These are phyloP conservation scores for Teunomyces kruisii DNA, from an alignment of 805 yeast species.

Conservation along the genomic window DNA sequence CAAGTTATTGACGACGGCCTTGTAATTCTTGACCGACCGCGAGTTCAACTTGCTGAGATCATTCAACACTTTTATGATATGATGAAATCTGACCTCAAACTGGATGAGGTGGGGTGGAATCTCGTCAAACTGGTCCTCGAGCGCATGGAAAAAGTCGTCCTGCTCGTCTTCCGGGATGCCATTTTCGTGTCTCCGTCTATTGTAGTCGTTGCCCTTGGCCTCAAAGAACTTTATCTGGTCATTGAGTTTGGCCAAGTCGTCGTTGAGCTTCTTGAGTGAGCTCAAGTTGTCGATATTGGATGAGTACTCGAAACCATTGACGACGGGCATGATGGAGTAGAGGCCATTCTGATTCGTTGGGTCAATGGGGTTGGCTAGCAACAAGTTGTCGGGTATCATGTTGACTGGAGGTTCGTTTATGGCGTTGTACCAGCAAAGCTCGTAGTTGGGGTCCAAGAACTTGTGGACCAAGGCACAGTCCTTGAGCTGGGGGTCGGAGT, in stretches of 20 bases:
- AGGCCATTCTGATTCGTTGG: conserved; percentile 57
- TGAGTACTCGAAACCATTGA: conserved; percentile 37
- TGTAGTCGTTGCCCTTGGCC: conserved; percentile 19
- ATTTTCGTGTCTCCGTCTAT: conserved; percentile 2
- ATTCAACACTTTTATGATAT: conserved; percentile 29
- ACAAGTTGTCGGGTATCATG: conserved; percentile 46
- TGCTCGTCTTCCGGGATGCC: background rate
- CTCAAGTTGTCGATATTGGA: conserved; percentile 30
- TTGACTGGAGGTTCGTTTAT: conserved; percentile 47
- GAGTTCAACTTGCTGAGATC: conserved; percentile 39
- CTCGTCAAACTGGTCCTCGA: conserved; percentile 16
- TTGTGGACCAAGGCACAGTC: conserved; percentile 41
- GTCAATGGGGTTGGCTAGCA: conserved; percentile 49
- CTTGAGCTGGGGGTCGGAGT: conserved; percentile 28
- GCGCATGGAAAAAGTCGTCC: conserved; percentile 1
- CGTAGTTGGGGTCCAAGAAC: conserved; percentile 52
- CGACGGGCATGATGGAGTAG: conserved; percentile 47
- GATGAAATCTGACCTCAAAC: conserved; percentile 35
- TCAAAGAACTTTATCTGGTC: conserved; percentile 33
- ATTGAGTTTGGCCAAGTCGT: conserved; percentile 31
- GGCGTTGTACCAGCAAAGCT: conserved; percentile 51
- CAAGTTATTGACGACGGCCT: conserved; percentile 36
- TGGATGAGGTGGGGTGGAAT: conserved; percentile 33
- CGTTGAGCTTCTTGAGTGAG: conserved; percentile 32
- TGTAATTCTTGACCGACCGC: conserved; percentile 40